Conservation (phyloP, 805 yeast genomes). For the Candida odintsovae region DNA sequence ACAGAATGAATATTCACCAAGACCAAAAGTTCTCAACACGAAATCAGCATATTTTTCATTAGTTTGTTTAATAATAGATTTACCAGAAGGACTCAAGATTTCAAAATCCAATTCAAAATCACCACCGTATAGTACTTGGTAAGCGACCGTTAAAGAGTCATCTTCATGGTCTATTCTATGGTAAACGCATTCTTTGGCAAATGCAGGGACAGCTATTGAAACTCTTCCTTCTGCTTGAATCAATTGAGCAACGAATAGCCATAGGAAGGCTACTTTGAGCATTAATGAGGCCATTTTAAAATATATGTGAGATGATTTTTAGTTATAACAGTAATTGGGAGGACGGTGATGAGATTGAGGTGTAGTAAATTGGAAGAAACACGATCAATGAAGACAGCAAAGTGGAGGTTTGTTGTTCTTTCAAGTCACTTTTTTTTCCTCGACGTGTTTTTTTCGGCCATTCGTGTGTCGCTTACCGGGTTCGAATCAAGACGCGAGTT, state of each 20-base stretch:
- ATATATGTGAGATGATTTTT: background rate
- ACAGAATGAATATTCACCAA: constrained; percentile 63
- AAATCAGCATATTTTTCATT: constrained; percentile 63
- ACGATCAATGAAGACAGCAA: background rate
- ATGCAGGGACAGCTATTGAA: constrained; percentile 25
- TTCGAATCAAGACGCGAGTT: background rate
- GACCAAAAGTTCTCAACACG: constrained; percentile 47
- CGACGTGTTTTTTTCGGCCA: background rate
- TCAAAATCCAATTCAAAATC: constrained; percentile 61
- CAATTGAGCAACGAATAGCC: background rate
- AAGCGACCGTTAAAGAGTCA: constrained; percentile 35
- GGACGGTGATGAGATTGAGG: background rate
- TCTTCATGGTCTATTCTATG: constrained; percentile 30
- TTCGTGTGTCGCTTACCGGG: background rate
- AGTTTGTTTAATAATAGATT: constrained; percentile 40
- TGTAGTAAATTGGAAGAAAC: background rate
- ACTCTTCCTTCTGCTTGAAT: constrained; percentile 17
- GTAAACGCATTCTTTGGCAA: constrained; percentile 39
- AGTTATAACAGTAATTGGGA: background rate
- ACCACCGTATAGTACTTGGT: constrained; percentile 56
- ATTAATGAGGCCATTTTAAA: background rate
- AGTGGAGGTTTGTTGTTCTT: background rate
- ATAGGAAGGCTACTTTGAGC: background rate
- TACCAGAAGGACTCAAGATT: constrained; percentile 50
- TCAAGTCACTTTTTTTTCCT: background rate